These are phyloP conservation scores for Cyathus olla DNA, from an alignment of 1,284 basidiomycete genomes.

Conservation along the genomic window DNA sequence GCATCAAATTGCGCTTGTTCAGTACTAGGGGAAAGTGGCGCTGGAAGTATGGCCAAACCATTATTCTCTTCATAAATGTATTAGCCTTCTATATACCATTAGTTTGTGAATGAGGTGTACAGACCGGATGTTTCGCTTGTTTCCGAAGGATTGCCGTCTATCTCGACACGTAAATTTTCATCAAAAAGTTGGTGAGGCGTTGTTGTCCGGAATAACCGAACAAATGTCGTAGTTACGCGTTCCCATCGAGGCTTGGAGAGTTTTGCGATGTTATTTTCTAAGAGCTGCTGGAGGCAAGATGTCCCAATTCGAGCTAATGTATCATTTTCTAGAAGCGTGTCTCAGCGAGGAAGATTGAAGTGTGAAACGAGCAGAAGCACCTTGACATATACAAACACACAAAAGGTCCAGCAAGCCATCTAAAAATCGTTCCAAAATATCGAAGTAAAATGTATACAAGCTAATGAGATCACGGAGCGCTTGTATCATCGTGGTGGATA, in stretches of 20 bases:
- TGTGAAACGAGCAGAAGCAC: slow-evolving; percentile 50
- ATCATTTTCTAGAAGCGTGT: slow-evolving; percentile 84
- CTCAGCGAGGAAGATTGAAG: not conserved
- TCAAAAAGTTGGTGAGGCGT: slow-evolving; percentile 99
- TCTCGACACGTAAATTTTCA: slow-evolving; percentile 85
- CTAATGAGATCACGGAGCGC: slow-evolving; percentile 96
- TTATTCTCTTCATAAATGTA: slow-evolving; percentile 59
- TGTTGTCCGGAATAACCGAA: slow-evolving; percentile 96
- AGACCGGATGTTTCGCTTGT: slow-evolving; percentile 26
- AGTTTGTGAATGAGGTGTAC: too few species aligned
- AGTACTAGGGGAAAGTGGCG: slow-evolving; percentile 76
- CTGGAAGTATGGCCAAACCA: slow-evolving; percentile 81
- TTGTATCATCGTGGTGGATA: slow-evolving; percentile 99
- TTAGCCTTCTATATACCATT: not conserved
- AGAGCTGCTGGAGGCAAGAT: slow-evolving; percentile 95
- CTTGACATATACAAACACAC: slow-evolving; percentile 99
- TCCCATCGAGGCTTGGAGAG: slow-evolving; percentile 92
- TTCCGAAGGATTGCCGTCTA: slow-evolving; percentile 71
- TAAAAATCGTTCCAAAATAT: slow-evolving; percentile 89
- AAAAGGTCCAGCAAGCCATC: slow-evolving; percentile 94
- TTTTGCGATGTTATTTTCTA: slow-evolving; percentile 95
- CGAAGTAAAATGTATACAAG: slow-evolving; percentile 97
- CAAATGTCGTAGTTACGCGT: slow-evolving; percentile 92
- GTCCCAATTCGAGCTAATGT: slow-evolving; percentile 98
- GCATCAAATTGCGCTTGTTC: slow-evolving; percentile 60